These are phyloP conservation scores for Bocquillonia castaneifolia DNA, from an alignment of 441 rosid species.

Conservation along the genomic window DNA sequence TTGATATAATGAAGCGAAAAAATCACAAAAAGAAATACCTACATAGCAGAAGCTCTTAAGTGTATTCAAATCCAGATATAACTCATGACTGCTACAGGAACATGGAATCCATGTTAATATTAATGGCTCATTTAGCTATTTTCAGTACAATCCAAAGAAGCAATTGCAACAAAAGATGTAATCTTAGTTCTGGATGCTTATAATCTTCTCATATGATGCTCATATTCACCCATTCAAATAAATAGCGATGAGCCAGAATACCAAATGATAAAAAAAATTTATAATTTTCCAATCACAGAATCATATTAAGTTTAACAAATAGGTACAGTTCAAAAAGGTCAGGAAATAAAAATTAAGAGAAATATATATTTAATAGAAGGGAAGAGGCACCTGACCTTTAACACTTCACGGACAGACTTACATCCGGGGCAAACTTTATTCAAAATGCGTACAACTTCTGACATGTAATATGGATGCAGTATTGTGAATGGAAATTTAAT, in stretches of 20 bases:
- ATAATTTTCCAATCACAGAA: neutral
- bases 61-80: slow-evolving; percentile 2
- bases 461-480: slow-evolving; percentile 65
- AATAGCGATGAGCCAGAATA: neutral
- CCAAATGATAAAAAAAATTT: neutral
- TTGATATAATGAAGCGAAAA: neutral
- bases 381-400: slow-evolving; percentile 56
- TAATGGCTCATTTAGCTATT: neutral
- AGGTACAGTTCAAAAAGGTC: neutral
- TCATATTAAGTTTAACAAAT: neutral
- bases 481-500: slow-evolving; percentile 54
- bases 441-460: slow-evolving; percentile 61
- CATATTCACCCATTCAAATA: neutral
- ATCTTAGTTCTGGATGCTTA: neutral
- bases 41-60: neutral
- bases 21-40: neutral
- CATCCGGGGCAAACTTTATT: slow-evolving; percentile 88
- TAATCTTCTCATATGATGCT: neutral
- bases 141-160: neutral
- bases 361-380: slow-evolving; percentile 10
- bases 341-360: neutral
- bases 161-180: neutral
- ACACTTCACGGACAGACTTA: slow-evolving; percentile 58
- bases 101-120: neutral
- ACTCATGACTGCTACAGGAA: neutral